Base-by-base conservation (phyloP, 169 alveolate species). In the Plasmodium ovale region DNA sequence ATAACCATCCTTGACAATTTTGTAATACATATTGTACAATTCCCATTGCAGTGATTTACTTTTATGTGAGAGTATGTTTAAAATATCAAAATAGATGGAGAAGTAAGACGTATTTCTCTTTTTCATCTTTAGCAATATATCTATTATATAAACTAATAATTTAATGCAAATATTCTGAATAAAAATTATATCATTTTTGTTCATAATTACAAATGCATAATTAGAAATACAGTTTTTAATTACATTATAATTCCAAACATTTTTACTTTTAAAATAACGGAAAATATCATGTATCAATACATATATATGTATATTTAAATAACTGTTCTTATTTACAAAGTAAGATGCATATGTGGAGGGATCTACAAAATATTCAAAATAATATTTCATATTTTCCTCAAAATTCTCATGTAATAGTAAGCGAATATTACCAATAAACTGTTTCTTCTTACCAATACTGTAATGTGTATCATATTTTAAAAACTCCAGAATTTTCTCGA, bases 91-190 rank as follows among this genome's bases (percentile, higher is more conserved):
- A 65, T 82, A 82, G 19, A 82, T 49, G 7, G 90, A 37, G 49
- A 82, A 82, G 14, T 65, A 65, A 1, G 2, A 6, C 31, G 21
- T 42, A 27, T 54, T 82, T 29, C 74, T 49, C 14, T 49, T 82
- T 39, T 82, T 82, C 27, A 82, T 65, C n/a, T 31, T 69, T 31
- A 82, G 58, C 10, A 82, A 27, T 35, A 82, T 59, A 14, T 82
- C 70, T 65, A 19, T 65, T 65, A 59, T 82, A 19, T 64, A 51
- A 25, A 65, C 65, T 19, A 82, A 59, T 49, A 82, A 51, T 23
- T 49, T 82, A 14, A 82, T 42, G 58, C 90, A 82, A 39, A 82
- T 58, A 47, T 65, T 82, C 70, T 82, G 90, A 82, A 82, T 65
- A 59, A 51, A 82, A 56, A 82, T 82, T 33, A 5, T 1, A n/a